Base-by-base conservation (phyloP, 2,329 filamentous ascomycete species). In the Ophiocordyceps robertsii region DNA sequence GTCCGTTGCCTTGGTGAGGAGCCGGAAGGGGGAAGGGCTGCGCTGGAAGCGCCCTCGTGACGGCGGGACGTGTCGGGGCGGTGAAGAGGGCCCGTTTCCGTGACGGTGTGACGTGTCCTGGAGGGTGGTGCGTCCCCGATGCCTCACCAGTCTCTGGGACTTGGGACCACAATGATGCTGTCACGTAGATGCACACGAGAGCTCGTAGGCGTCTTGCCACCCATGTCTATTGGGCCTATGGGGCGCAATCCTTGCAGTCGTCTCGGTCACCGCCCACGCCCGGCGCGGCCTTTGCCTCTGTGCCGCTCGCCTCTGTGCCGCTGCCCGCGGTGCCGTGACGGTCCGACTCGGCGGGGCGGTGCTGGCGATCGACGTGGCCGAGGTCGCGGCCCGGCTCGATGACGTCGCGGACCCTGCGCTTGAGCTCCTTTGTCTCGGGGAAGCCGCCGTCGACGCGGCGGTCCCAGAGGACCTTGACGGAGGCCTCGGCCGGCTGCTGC, bases 391-490 rank as follows among this genome's bases (percentile, higher is more conserved):
- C 69, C 0, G 89, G 90, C 54, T 92, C 81, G 51, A 95, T 80
- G 41, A 85, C 71, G 64, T 95, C 85, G 44, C 90, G 70, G 6
- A 95, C 77, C 14, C 81, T 72, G 46, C 87, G 79, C 66, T 96
- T 95, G 37, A 95, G 72, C 51, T 90, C 81, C 63, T 95, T 95
- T 2, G 85, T 88, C 65, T 95, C 88, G 46, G 90, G 92, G 62
- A 98, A 98, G 0, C 92, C 89, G 29, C 85, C 85, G 56, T 95
- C 82, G 4, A 64, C 58, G 59, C 88, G 93, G 47, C 92, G 75
- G 67, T 96, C 87, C 92, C 92, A 98, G 29, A 96, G 67, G 3
- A 35, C 13, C 16, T 19, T 29, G 16, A 14, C 39, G 2, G 29
- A 24, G 33, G 14, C 33, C 5, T 17, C n/a, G 14, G 13, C 33